phyloP scores from a whole-genome alignment of 2,329 filamentous ascomycete species.

The Phaeosphaeria sp. region DNA sequence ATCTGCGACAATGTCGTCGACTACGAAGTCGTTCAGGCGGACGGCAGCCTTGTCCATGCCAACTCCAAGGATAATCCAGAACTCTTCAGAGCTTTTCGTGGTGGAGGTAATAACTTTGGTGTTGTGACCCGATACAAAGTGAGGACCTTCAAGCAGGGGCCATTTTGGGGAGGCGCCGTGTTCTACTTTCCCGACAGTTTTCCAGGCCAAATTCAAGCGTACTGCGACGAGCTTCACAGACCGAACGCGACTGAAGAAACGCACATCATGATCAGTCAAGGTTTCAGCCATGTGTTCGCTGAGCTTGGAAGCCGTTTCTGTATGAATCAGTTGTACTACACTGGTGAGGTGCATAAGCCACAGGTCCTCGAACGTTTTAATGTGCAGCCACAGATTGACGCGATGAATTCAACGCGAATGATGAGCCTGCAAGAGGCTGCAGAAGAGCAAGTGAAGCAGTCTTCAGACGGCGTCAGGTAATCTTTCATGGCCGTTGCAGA shows the following conservation, averaged over 20 bases:
- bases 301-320: constrained; percentile 6
- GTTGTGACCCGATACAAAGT: constrained; percentile 22
- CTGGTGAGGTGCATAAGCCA: constrained; percentile 11
- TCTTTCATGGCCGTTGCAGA: no score
- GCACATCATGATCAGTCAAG: constrained; percentile 13
- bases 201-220: constrained; percentile 7
- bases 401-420: constrained; percentile 16
- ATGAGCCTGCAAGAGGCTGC: constrained; percentile 15
- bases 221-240: constrained; percentile 34
- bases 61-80: constrained; percentile 4
- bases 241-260: constrained; percentile 30
- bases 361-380: constrained; percentile 8
- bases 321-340: constrained; percentile 15
- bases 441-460: constrained; percentile 9
- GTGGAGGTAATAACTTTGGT: constrained; percentile 27
- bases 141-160: constrained; percentile 16
- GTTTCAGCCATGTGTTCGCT: constrained; percentile 3
- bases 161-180: constrained; percentile 24
- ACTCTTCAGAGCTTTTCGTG: constrained; percentile 38
- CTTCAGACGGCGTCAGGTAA: constrained; percentile 5
- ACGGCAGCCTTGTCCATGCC: constrained; percentile 22
- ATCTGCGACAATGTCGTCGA: constrained; percentile 20
- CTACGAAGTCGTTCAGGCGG: constrained; percentile 42
- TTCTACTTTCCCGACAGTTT: constrained; percentile 7
- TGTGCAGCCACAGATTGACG: constrained; percentile 14